Base-by-base conservation (phyloP, 208 protist species). In the Trypanosoma brucei region DNA sequence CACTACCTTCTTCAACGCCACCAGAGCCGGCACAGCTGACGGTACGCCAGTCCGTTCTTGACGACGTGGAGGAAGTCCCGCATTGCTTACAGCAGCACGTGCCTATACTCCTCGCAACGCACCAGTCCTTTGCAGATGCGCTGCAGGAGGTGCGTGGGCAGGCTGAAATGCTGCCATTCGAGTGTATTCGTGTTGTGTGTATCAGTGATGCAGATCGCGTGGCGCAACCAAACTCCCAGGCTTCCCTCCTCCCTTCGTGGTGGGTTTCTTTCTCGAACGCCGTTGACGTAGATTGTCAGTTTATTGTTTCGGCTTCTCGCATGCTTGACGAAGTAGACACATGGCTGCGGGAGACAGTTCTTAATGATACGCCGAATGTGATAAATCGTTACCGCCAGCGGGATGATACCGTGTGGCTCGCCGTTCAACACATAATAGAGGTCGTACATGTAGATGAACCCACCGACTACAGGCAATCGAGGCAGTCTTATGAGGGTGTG, bases 201-300 rank as follows among this genome's bases (percentile, higher is more conserved):
- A 49, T 91, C n/a, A 60, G 57, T 13, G 63, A 84, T 31, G 63
- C 77, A 6, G 84, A 91, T 39, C 68, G 70, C 34, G 57, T 75
- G 5, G 63, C 86, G 2, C 69, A 69, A 40, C 76, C 80, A 2
- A 83, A 63, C 4, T 70, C 83, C 49, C 71, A 76, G 37, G 62
- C 70, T 36, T 7, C 35, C 22, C 65, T 78, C 53, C 60, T 65
- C 38, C 31, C 40, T 0, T 65, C 70, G 22, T 78, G 74, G 75
- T 94, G 87, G 84, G 56, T 83, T 51, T 68, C 80, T 11, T 48
- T 94, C 30, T 72, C 76, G 37, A 84, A 79, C 44, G 79, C 82
- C 8, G 67, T 91, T 8, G 87, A 94, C 56, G 84, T 94, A 38
- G 82, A 88, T 35, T 94, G 87, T 50, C 87, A 91, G 69, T 89